Base-by-base conservation (phyloP, 192 early-diverging fungal species). In the Entomortierella chlamydospora region DNA sequence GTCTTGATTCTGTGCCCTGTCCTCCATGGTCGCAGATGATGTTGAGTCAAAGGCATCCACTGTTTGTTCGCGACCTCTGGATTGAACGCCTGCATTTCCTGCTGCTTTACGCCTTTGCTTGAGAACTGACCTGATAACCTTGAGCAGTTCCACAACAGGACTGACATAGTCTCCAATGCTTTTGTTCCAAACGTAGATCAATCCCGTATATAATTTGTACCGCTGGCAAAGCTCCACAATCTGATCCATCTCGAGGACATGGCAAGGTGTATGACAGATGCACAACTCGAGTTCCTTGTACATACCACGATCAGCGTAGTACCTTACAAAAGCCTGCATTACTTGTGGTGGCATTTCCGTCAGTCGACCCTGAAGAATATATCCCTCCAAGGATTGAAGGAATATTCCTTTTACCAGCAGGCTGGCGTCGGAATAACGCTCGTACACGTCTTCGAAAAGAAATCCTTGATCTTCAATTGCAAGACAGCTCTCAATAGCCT, bases 171-270 rank as follows among this genome's bases (percentile, higher is more conserved):
- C 88, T 13, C 83, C 63, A 68, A 90, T 87, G 31, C 85, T 87
- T 28, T 81, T 79, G 67, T 88, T 90, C 87, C 85, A 90, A 0
- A 90, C 88, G 55, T 88, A 90, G 37, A 88, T 90, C 67, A 87
- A 80, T 2, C 84, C 88, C 20, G 85, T 85, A 68, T 87, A 90
- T 10, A 90, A 61, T 18, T 82, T 71, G 59, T 90, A 84, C 1
- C 74, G 82, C 18, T 86, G 84, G 61, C 88, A 90, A 45, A 88
- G 63, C 20, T 82, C 79, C 29, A 90, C 84, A 29, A 90, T 81
- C 58, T 90, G 85, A 73, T 90, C 81, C 65, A 90, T 87, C 61
- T 88, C 87, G 2, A 90, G 65, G 34, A 82, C 82, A 28, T 87
- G 83, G 34, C 87, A 87, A 12, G 83, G 82, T 17, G 87, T 85